Evolutionary conservation across 371 early-diverging fungal genomes (phyloP), one percentile per base, ranked within the genome.

Genomic region (Batrachochytrium dendrobatidis): DNA sequence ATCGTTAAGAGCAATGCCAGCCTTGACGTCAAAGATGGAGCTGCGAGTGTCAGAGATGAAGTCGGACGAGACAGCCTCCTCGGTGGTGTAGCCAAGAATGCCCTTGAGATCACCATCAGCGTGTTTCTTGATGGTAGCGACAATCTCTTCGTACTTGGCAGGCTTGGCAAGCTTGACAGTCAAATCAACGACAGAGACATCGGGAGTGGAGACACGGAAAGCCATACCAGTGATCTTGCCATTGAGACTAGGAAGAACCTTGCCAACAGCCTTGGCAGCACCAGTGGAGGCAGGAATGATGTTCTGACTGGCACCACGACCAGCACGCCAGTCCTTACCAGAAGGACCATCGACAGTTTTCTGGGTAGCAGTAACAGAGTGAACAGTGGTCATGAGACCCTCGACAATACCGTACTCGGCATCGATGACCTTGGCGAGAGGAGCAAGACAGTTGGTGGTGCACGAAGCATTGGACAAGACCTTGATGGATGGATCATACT

Each of bases 391-490:
- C 98, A 99, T 98, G 53, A 90, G 74, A 43, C 86, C 90, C 80
- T 95, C 87, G 28, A 82, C 76, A 72, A 94, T 88, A 62, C 92
- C 86, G 73, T 91, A 94, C 54, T 88, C 79, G 71, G 99, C 98
- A 81, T 99, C 70, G 69, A 99, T 82, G 61, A 99, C 89, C 84
- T 99, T 99, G 69, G 93, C 98, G 48, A 99, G 81, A 31, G 99
- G 99, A 34, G 99, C 99, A 49, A 99, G 79, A 80, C 99, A 99
- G 89, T 99, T 98, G 73, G 99, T 99, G 65, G 99, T 99, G 89
- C 99, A 99, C 52, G 97, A 96, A 52, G 99, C 99, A 83, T 99
- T 99, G 64, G 95, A 94, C 62, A 99, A 83, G 67, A 99, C 83
- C 52, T 84, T 79, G 74, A 89, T 83, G 61, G 81, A 82, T 44